These are phyloP conservation scores for Kondoa malvinella DNA, from an alignment of 768 basidiomycete genomes.

Conservation along the genomic window DNA sequence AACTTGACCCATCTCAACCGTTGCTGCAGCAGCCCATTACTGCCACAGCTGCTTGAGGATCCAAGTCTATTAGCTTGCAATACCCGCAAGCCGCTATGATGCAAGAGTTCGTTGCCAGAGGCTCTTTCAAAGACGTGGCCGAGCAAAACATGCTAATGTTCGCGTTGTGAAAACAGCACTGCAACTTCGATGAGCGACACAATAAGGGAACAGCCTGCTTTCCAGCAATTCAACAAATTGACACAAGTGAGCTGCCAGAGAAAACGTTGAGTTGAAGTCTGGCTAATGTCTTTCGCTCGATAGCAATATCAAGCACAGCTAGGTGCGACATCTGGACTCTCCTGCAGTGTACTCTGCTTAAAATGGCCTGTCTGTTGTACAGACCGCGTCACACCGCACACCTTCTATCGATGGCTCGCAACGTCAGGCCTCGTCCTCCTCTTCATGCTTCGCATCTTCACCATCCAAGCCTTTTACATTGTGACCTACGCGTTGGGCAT, in stretches of 20 bases:
- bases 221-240: background rate
- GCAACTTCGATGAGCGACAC: background rate
- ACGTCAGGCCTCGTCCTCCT: conserved; percentile 52
- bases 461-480: conserved; percentile 47
- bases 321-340: background rate
- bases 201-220: background rate
- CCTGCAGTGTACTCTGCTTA: background rate
- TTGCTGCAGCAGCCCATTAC: too few species aligned
- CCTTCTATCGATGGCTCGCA: conserved; percentile 71
- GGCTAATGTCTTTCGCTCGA: background rate
- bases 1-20: too few species aligned
- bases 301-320: background rate
- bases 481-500: conserved; percentile 29
- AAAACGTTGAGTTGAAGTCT: background rate
- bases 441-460: conserved; percentile 69
- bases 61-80: too few species aligned
- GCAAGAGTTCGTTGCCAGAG: background rate
- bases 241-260: background rate
- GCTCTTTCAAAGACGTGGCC: too few species aligned
- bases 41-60: too few species aligned
- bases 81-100: too few species aligned
- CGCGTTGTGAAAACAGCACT: background rate
- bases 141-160: too few species aligned
- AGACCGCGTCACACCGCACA: conserved; percentile 80
- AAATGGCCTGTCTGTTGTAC: background rate